A percentile compares a stretch with the other conserved stretches of the same genome.
phyloP scores from a whole-genome alignment of 2,329 filamentous ascomycete genomes.

The Cephalotrichum gorgonifer region DNA sequence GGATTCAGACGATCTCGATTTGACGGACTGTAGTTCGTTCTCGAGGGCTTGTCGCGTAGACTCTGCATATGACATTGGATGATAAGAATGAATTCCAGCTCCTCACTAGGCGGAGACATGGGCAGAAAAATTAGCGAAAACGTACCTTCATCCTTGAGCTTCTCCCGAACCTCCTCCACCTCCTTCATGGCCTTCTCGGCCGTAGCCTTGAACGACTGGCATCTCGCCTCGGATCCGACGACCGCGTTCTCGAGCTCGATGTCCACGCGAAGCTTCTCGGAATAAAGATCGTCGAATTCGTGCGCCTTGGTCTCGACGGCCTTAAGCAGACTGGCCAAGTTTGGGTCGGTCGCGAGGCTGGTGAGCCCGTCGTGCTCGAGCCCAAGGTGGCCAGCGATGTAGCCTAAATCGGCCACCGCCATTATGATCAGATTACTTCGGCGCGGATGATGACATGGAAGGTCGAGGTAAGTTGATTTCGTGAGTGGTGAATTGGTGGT shows the following conservation, averaged over 20 bases:
- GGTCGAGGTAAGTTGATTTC: background rate
- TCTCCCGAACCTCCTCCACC: constrained; percentile 68
- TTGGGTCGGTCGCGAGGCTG: constrained; percentile 56
- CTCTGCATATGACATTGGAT: constrained; percentile 44
- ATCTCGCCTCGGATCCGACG: constrained; percentile 71
- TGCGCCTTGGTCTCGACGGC: constrained; percentile 70
- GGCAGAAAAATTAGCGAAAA: background rate
- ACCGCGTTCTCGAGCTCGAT: constrained; percentile 91
- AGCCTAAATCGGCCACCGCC: constrained; percentile 54
- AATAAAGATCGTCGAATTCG: constrained; percentile 70
- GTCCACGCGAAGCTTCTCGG: constrained; percentile 80
- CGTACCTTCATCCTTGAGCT: constrained; percentile 73
- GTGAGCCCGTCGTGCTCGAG: constrained; percentile 55
- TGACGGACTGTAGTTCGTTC: constrained; percentile 69
- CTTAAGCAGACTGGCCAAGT: constrained; percentile 63
- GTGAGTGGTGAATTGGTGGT: background rate
- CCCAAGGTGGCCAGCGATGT: constrained; percentile 61
- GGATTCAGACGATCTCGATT: constrained; percentile 63
- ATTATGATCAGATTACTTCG: background rate
- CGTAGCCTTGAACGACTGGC: constrained; percentile 69
- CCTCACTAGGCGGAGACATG: background rate
- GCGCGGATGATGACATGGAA: background rate
- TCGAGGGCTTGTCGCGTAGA: constrained; percentile 64
- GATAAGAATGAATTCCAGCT: background rate
- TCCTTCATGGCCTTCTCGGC: constrained; percentile 79